Conservation (phyloP, 345 rosid species). For the Bretschneidera sinensis region DNA sequence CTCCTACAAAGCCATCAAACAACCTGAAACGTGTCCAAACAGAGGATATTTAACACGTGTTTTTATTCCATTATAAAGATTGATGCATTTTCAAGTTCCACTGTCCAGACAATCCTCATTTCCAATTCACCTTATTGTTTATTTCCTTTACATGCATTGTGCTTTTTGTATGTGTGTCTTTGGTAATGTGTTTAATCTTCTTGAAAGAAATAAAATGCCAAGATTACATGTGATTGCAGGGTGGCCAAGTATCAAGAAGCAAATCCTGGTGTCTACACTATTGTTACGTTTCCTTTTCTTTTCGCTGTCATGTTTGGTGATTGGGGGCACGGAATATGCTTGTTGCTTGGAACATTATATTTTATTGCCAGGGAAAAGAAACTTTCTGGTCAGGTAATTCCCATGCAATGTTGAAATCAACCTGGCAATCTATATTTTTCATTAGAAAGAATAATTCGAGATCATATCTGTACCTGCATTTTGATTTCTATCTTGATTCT, state of each 20-base stretch:
- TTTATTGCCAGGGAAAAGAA: constrained; percentile 79
- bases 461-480: constrained; percentile 9
- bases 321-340: constrained; percentile 99
- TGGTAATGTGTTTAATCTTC: too few relatives aligned
- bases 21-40: background rate
- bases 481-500: constrained; percentile 6
- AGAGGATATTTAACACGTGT: too few relatives aligned
- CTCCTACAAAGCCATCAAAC: background rate
- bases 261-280: constrained; percentile 91
- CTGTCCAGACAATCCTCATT: background rate
- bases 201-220: background rate
- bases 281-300: constrained; percentile 91
- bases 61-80: too few relatives aligned
- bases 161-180: too few relatives aligned
- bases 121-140: background rate
- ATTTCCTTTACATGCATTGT: too few relatives aligned
- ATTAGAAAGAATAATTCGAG: constrained; percentile 1
- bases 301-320: constrained; percentile 99
- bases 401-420: background rate
- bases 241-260: constrained; percentile 93
- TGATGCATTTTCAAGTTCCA: background rate
- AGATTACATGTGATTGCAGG: constrained; percentile 40
- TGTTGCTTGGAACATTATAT: constrained; percentile 68
- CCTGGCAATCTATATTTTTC: background rate
- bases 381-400: constrained; percentile 82